Percentiles rank a stretch among this genome's conserved stretches.
Evolutionary conservation across 305 asterid species (phyloP).

Genomic region (Fraxinus sp.): DNA sequence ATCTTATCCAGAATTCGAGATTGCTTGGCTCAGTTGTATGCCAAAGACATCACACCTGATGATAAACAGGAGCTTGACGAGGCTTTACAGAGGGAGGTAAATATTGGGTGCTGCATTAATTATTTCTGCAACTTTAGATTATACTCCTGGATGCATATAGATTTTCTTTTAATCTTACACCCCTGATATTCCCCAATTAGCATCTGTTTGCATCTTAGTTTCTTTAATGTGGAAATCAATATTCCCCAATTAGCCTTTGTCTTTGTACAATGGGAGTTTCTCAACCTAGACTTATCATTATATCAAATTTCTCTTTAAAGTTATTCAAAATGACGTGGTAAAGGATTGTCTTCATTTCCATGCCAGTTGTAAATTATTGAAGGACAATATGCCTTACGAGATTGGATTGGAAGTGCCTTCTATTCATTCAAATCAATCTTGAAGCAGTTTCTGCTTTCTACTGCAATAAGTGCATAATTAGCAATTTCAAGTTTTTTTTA

Average conservation of each 20-base stretch:
- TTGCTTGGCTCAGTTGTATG: slow-evolving; percentile 36
- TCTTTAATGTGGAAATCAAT: background rate
- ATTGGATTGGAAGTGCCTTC: background rate
- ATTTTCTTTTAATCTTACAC: background rate
- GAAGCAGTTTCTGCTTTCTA: background rate
- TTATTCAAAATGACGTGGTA: background rate
- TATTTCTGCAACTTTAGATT: background rate
- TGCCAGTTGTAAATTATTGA: background rate
- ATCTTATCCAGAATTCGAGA: slow-evolving; percentile 26
- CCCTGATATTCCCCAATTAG: background rate
- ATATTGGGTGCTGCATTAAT: background rate
- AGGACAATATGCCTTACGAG: background rate
- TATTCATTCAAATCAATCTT: background rate
- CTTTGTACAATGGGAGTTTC: background rate
- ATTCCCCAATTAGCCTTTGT: background rate
- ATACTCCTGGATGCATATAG: background rate
- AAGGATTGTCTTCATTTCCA: background rate
- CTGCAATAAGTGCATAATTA: background rate
- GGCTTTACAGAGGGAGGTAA: slow-evolving; percentile 32
- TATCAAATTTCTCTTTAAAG: background rate
- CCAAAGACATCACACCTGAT: slow-evolving; percentile 33
- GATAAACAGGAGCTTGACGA: slow-evolving; percentile 38
- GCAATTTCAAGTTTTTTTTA: background rate
- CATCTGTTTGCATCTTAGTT: background rate
- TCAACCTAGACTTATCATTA: background rate